Evolutionary conservation across 805 yeast species (phyloP), one percentile per base, ranked within the genome.

Genomic region (Ogataea trehaloabstinens): DNA sequence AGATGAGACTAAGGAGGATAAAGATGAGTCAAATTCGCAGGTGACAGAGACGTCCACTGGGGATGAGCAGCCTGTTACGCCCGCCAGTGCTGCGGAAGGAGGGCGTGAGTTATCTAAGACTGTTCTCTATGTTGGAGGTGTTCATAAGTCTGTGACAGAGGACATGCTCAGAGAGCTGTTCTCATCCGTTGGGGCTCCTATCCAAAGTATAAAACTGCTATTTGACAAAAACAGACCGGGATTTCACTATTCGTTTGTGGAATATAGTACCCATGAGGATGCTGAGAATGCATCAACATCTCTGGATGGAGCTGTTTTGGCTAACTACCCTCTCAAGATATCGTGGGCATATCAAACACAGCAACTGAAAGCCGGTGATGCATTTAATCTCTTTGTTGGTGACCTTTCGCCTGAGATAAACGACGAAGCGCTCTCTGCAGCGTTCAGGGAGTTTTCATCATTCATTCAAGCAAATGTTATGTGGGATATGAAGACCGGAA

Each of bases 401-500:
- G 96, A 89, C 58, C 71, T 88, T 50, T 78, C 87, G 28, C 71
- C 83, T 6, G 95, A 89, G 53, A 82, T 89, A 25, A 81, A 85
- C 56, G 96, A 89, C 62, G 95, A 84, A 48, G 57, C 76, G 13
- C 71, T 88, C 45, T 69, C 69, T 36, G 64, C 61, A 31, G 70
- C 83, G 10, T 88, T 88, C 56, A 50, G 67, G 4, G 66, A 68
- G 40, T 84, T 75, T 59, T 67, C 70, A 13, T 74, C 88, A 1
- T 67, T 85, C 52, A 66, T 77, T 33, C 93, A 85, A 60, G 96
- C 95, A 10, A 89, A 88, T 51, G 96, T 88, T 22, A 89, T 88
- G 96, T 88, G 96, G 96, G 96, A 89, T 60, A 86, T 87, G 95
- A 90, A 85, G 60, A 83, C 93, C 19, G 93, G 95, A 30, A 73